Base-by-base conservation (phyloP, 305 asterid genomes). In the Euphrasia arctica region DNA sequence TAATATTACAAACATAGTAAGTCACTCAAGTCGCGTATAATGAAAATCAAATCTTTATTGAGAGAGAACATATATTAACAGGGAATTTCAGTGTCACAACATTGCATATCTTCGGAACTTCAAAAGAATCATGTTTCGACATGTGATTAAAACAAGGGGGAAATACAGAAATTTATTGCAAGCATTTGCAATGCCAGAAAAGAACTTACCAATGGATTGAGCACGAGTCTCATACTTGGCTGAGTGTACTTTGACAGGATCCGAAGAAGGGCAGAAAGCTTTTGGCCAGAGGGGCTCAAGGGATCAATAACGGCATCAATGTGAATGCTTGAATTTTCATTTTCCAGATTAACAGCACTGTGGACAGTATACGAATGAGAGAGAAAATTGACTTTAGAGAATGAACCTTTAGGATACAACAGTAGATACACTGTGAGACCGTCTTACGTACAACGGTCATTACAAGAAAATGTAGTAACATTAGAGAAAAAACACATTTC, bases 261-360 rank as follows among this genome's bases (percentile, higher is more conserved):
- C 70, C 88, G 80, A 60, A 94, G 97, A 77, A 94, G 93, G 67
- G 96, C 91, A 64, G 98, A 76, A 58, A 94, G 70, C 82, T 88
- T 94, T 83, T 94, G 99, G 72, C 98, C 99, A 74, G 98, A 83
- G 63, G 98, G 72, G 74, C 99, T 94, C 87, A 94, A 76, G 71
- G 99, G 99, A 84, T 94, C 98, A 70, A 94, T 73, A 58, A 94
- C 95, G 13, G 96, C 99, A 85, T 94, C 99, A 66, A 94, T 86
- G 70, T 88, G 99, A 71, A 94, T 86, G 87, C 89, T 82, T 58
- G 99, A 82, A 69, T 72, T 70, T 74, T 88, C 89, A 69, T 88
- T 87, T 70, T 79, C 75, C 68, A 90, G 62, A 71, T 83, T 70
- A 73, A 94, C 98, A 78, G 99, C 96, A 81, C 99, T 94, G 87